Evolutionary conservation across 768 basidiomycete species (phyloP), one percentile per base, ranked within the genome.

Genomic region (Chlorophyllum brunneum): DNA sequence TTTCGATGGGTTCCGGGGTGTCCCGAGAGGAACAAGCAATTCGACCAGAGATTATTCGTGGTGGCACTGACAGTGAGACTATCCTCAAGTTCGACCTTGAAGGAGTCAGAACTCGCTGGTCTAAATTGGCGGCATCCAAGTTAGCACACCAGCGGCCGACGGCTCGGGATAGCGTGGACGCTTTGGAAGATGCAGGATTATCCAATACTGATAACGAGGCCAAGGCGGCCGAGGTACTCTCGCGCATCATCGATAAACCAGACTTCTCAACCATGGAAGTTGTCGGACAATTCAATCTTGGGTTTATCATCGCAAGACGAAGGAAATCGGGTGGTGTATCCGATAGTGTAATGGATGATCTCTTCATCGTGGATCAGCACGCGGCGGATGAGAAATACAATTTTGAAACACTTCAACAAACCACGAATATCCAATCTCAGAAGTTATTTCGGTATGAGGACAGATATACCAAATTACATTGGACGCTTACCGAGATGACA

Each of bases 321-420:
- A 71, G 72, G 51, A 72, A 72, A 55, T 43, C 30, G 0, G 45
- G 51, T 45, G 24, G 11, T 1, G 11, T 18, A 3, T 18, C 37
- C 16, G 9, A 10, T 29, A 29, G 24, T 20, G 54, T 33, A 10
- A 73, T 82, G 70, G 95, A 98, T 63, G 95, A 99, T 61, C 72
- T 99, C 36, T 98, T 98, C 69, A 93, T 99, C 56, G 80, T 98
- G 15, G 95, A 98, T 61, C 95, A 98, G 64, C 95, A 98, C 67
- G 95, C 95, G 4, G 86, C 92, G 4, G 97, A 99, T 67, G 97
- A 98, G 69, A 98, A 98, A 71, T 98, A 91, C 70, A 98, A 98
- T 65, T 98, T 98, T 63, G 97, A 98, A 74, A 88, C 81, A 1
- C 70, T 98, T 52, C 95, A 98, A 66, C 77, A 81, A 58, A 92